These are phyloP conservation scores for Antrodiella citrinella DNA, from an alignment of 768 basidiomycete species.

Conservation along the genomic window DNA sequence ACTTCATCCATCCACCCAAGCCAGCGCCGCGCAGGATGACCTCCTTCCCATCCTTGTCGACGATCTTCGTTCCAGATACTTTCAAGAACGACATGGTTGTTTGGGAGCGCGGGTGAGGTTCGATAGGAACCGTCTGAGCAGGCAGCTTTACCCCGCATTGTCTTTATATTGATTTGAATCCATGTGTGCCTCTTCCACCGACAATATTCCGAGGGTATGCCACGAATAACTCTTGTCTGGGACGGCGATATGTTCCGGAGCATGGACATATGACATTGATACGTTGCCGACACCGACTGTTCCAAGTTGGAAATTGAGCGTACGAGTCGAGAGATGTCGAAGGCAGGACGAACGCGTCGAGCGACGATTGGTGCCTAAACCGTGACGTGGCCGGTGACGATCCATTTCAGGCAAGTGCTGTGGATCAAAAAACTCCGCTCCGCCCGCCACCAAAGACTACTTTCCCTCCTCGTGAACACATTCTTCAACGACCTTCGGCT, in stretches of 20 bases:
- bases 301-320: too few species aligned
- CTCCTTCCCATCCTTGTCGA: constrained; percentile 48
- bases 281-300: too few species aligned
- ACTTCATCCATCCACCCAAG: constrained; percentile 86
- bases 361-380: too few species aligned
- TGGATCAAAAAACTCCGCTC: neutral
- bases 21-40: constrained; percentile 65
- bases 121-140: neutral
- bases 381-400: neutral
- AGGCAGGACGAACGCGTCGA: too few species aligned
- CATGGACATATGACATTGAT: too few species aligned
- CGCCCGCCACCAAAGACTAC: too few species aligned
- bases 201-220: neutral
- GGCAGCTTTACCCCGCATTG: neutral
- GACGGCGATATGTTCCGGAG: too few species aligned
- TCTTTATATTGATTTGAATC: neutral
- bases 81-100: constrained; percentile 34
- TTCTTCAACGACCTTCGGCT: too few species aligned
- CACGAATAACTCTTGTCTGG: neutral
- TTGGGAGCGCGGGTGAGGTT: neutral
- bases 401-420: neutral
- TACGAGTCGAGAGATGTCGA: too few species aligned
- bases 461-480: too few species aligned
- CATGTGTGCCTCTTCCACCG: neutral
- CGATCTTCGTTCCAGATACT: constrained; percentile 51